Base-by-base conservation (phyloP, 148 eudicot species). In the Rhododendron molle region DNA sequence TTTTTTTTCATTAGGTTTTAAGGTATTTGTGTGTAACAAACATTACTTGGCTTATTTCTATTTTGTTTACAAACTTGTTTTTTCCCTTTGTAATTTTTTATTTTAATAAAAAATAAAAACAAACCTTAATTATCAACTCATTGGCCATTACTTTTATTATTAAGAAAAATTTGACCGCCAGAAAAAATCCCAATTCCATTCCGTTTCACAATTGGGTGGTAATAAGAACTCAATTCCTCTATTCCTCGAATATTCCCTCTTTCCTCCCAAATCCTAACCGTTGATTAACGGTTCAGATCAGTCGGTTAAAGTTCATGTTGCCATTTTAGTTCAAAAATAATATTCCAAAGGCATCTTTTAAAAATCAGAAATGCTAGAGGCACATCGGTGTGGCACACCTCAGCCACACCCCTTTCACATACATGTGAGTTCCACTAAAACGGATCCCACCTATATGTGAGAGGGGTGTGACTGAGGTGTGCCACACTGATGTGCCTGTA, bases 261-360 rank as follows among this genome's bases (percentile, higher is more conserved):
- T 71, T 71, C 38, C 71, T 23, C 6, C 1, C 34, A 12, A 67
- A 62, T 26, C 72, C 72, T 26, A 11, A 67, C 32, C 32, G 1
- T 67, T 26, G 14, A 65, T 65, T 65, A 26, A 10, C 7, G 5
- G 72, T 26, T 26, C 12, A 67, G 72, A n/a, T 26, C 34, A 26
- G 34, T 9, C 32, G 72, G 71, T 26, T 0, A 67, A 58, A 1
- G n/a, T 58, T 20, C 65, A 20, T 20, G 23, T 6, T 5, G n/a
- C 9, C 10, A 20, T 58, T 20, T 56, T 56, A 16, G 21, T 4
- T 18, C 62, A 56, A 7, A 56, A 7, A 85, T 85, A 85, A 85
- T 87, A 89, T 87, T 89, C 91, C 83, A n/a, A 49, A 50, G 91
- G 91, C 56, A 89, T 87, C 87, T 46, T 79, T 49, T 11, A 83